Base-by-base conservation (phyloP, 345 rosid species). In the Nasturtium officinale region DNA sequence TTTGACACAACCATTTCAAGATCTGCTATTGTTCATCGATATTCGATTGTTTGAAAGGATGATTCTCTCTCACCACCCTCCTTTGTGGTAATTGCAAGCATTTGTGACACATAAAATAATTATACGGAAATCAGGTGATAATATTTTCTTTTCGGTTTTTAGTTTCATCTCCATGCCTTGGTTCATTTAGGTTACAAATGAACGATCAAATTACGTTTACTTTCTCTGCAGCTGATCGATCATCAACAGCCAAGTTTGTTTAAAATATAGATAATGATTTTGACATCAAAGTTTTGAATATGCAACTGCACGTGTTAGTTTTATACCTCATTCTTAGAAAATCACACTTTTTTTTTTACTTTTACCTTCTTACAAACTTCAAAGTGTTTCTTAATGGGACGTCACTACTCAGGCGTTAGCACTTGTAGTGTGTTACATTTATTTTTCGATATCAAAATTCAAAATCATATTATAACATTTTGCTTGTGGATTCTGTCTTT, bases 21-120 rank as follows among this genome's bases (percentile, higher is more conserved):
- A 32, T 69, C 32, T 38, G 20, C 67, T 6, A 11, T 3, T 47
- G 16, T 58, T 17, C 9, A 43, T 40, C 0, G 5, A n/a, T n/a
- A n/a, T n/a, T n/a, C n/a, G n/a, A 17, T 38, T 32, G 5, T n/a
- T 43, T 58, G 20, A 28, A 67, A 16, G 33, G 43, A 33, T 70
- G 58, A 18, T 48, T 47, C 40, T 28, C 77, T 79, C 29, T 45
- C 74, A 42, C 23, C n/a, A 37, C 9, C 23, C 32, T 8, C 32
- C 17, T 45, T 56, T 21, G 29, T 61, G 1, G 21, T 35, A 51
- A 61, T 18, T 86, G 84, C 90, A 90, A 92, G 78, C 86, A 25
- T 82, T 92, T 75, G 90, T 92, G 18, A 88, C 96, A 2, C 94
- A 89, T 75, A 80, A 90, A 80, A 43, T 87, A 37, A 63, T 79